Evolutionary conservation across 2,329 filamentous ascomycete species (phyloP), one percentile per base, ranked within the genome.

Genomic region (Trichoderma asperellum): DNA sequence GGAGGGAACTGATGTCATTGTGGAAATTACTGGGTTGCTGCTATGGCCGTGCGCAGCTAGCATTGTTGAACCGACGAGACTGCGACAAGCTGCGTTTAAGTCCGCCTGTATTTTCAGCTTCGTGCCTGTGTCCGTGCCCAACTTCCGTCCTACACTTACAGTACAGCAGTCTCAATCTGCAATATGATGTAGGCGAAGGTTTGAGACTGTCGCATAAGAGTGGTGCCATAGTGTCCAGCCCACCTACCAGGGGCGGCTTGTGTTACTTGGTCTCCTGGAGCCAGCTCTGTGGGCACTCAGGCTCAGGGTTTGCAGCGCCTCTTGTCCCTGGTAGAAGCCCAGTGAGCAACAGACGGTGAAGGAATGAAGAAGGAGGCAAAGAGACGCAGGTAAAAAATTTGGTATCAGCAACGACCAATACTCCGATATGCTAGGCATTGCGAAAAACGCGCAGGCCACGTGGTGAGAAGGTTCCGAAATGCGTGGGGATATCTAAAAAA

Each of bases 1-100:
- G 62, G 62, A 55, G 62, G 56, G 57, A 55, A 56, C 55, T 70
- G 68, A 70, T 70, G 68, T 70, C 68, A 70, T 70, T 70, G 62
- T 70, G 68, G 62, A 60, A 70, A 65, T 65, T 57, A 57, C 53
- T 59, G n/a, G 56, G 47, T 40, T 49, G n/a, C 43, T 49, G 37
- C 52, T 37, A 35, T 60, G 64, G 37, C 65, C 65, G 57, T 68
- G 65, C 49, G 59, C 49, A 43, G 49, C 35, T 29, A 55, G 49
- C 61, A 55, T 64, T 32, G 52, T 55, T 12, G 59, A 57, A 47
- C 21, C 18, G 53, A 68, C 29, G 67, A 69, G 52, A 57, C 67
- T 43, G 52, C 49, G 32, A 61, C 52, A 69, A 40, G 67, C 59
- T 63, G 59, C 67, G 59, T 58, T 58, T 59, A 37, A 43, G 52